Percentiles rank a stretch among this genome's conserved stretches.
These are phyloP conservation scores for Coemansia sp. DNA, from an alignment of 192 early-diverging fungal species.

Conservation along the genomic window DNA sequence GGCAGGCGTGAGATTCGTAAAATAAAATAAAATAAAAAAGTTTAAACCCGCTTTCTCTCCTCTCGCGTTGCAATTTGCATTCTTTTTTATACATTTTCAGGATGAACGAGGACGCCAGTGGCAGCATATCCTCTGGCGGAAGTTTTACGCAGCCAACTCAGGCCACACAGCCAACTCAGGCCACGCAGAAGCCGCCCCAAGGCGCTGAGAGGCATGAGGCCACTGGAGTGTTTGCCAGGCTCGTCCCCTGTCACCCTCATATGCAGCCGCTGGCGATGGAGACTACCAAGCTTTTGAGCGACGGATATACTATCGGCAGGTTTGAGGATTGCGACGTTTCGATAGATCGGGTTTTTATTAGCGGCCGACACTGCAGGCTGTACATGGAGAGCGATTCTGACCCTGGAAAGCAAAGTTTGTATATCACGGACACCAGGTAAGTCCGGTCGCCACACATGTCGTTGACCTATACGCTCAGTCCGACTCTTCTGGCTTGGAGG, in stretches of 20 bases:
- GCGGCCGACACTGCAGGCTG: conserved; percentile 36
- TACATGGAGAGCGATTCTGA: conserved; percentile 33
- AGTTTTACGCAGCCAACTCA: conserved; percentile 44
- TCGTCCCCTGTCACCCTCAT: conserved; percentile 45
- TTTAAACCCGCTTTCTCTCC: not conserved
- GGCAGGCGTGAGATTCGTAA: not conserved
- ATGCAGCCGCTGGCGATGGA: conserved; percentile 30
- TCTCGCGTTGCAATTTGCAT: not conserved
- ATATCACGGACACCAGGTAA: conserved; percentile 39
- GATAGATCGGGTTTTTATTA: conserved; percentile 37
- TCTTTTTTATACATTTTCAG: not conserved
- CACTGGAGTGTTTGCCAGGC: conserved; percentile 25
- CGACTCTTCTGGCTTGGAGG: not conserved
- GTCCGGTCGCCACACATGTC: not conserved
- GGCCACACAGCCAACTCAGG: conserved; percentile 42
- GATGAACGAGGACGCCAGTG: conserved; percentile 7
- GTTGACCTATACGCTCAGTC: not conserved
- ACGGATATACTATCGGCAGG: conserved; percentile 44
- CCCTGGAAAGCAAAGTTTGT: conserved; percentile 18
- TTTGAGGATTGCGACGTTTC: conserved; percentile 27
- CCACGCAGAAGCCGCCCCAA: conserved; percentile 38
- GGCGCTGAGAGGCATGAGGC: not conserved
- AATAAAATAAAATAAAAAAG: too few relatives aligned
- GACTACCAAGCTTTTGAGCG: conserved; percentile 18
- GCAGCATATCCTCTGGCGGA: not conserved